Evolutionary conservation across 805 yeast genomes (phyloP), one percentile per base, ranked within the genome.

Genomic region (Wickerhamomyces bovis): DNA sequence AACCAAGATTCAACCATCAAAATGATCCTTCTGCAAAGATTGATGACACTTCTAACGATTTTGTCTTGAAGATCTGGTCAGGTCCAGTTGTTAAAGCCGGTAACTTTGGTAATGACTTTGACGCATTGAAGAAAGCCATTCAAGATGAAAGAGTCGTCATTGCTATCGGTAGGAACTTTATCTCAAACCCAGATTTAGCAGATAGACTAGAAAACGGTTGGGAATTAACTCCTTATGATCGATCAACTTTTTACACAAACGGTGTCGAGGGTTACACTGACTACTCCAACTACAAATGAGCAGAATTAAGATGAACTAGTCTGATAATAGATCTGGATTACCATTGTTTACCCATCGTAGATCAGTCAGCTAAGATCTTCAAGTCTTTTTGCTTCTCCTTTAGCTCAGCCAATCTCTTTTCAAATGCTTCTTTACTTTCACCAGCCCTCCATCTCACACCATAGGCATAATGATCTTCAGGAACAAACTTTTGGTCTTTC

Each of bases 101-200:
- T 35, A 31, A 44, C 18, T 50, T 15, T 39, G 45, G 41, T 16
- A 30, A 26, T 19, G 26, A 41, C 21, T 25, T 13, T 18, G 12
- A 16, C 9, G 18, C 21, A 3, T 18, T 39, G 3, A 13, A 18
- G 5, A 26, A 25, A 6, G 50, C 44, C 15, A 12, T 40, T 7
- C 3, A 30, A 13, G 39, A 39, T 21, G 45, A 26, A 13, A 54
- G 65, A 39, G 64, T 69, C 3, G 47, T 67, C 23, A 55, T 66
- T 33, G 76, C 66, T 57, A 61, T 44, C 43, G 57, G 69, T 8
- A 64, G 78, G 55, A 61, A 60, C 50, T 73, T 48, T 49, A 70
- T 65, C 15, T 64, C 77, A 1, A 75, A 74, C 52, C 78, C 77
- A 9, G 77, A 73, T 55, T 61, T 73, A 18, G 61, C 60, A 2